Base-by-base conservation (phyloP, 2,329 filamentous ascomycete genomes). In the Emmonsia crescens region DNA sequence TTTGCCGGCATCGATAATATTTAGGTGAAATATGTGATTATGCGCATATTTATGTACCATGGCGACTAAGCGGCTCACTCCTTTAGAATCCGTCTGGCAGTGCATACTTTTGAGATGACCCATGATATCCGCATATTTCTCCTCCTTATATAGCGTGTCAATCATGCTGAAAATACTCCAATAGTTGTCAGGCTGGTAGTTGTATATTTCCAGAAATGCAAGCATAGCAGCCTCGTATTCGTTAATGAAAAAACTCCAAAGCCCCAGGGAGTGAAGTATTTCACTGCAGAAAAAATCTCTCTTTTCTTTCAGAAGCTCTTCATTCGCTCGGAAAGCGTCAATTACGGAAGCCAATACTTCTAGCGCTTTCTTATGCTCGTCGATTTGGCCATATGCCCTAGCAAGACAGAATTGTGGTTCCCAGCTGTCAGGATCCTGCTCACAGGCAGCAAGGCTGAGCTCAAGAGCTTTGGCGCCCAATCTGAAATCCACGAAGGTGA, bases 351-450 rank as follows among this genome's bases (percentile, higher is more conserved):
- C 46, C 36, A 65, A 36, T 19, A 60, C 44, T 51, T 65, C 60
- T 14, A 62, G 57, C 14, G 61, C 59, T 21, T 42, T 19, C 12
- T 52, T 60, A 54, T 59, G 65, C 1, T 66, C 60, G 4, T 40
- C 44, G 31, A 62, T 60, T 27, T 46, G 36, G 21, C 54, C 60
- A 59, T 65, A 64, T 21, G 49, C 61, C 29, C 63, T 62, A 3
- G 67, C 64, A 8, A 70, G 64, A 38, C 64, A 63, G 21, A 62
- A 67, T 1, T 65, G 65, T 3, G 68, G 66, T 46, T 67, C 64
- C 68, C 68, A 71, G 46, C 68, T 67, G 0, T 24, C 56, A 1
- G 63, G 16, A 42, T 63, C 60, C 6, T 63, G 54, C 3, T 63
- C 55, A 5, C 68, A 60, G 16, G 68, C 66, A 27, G 51, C 57